Conservation (phyloP, 2,329 filamentous ascomycete genomes). For the Aureobasidium sp. region DNA sequence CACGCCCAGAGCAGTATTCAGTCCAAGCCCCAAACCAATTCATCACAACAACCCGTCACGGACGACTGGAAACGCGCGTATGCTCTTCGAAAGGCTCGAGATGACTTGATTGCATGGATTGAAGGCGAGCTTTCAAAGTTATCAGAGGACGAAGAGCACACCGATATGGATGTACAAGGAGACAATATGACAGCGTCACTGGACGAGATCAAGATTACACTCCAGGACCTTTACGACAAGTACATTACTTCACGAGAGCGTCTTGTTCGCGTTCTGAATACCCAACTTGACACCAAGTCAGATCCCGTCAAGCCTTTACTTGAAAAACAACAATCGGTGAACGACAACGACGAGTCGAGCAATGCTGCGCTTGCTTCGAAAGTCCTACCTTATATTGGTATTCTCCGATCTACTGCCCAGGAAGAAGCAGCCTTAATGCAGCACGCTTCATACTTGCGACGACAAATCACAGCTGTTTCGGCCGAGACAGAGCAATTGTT, state of each 20-base stretch:
- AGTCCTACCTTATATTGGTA: constrained; percentile 23
- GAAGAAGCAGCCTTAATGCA: constrained; percentile 22
- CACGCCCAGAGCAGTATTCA: background rate
- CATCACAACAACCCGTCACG: background rate
- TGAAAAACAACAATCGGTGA: background rate
- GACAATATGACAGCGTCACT: background rate
- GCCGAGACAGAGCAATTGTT: constrained; percentile 23
- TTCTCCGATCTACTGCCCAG: constrained; percentile 19
- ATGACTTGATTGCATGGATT: constrained; percentile 16
- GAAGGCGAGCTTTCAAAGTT: constrained; percentile 15
- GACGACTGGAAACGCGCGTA: constrained; percentile 3
- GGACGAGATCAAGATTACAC: background rate
- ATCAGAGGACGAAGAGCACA: constrained; percentile 3
- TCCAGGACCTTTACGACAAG: background rate
- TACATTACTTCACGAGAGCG: constrained; percentile 4
- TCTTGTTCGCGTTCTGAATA: background rate
- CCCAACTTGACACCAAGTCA: background rate
- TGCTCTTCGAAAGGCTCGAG: constrained; percentile 13
- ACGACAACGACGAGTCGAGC: background rate
- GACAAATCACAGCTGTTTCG: constrained; percentile 23
- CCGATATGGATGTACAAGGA: background rate
- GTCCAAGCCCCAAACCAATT: background rate
- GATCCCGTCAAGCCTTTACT: background rate
- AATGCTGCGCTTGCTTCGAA: background rate
- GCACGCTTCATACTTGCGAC: constrained; percentile 23